These are phyloP conservation scores for Komagataella ulmi DNA, from an alignment of 805 yeast species.

Conservation along the genomic window DNA sequence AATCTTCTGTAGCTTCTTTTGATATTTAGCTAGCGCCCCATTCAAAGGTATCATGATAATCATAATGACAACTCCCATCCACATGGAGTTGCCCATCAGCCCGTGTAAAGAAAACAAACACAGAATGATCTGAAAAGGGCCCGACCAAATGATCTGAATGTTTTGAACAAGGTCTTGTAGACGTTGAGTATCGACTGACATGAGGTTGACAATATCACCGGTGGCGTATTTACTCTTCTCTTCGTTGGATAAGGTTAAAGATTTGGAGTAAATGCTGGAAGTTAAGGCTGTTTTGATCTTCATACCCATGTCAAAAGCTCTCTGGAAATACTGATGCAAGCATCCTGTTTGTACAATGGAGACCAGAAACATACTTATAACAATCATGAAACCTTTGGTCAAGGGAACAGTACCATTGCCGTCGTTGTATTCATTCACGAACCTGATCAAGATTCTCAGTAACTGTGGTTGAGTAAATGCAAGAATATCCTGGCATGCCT, in stretches of 20 bases:
- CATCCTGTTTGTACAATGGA: constrained; percentile 69
- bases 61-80: constrained; percentile 86
- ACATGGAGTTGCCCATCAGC: constrained; percentile 79
- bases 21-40: constrained; percentile 50
- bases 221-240: constrained; percentile 60
- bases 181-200: constrained; percentile 90
- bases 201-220: constrained; percentile 88
- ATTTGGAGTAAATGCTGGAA: constrained; percentile 53
- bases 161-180: constrained; percentile 72
- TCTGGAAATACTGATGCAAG: constrained; percentile 68
- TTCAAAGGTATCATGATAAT: constrained; percentile 70
- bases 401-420: constrained; percentile 39
- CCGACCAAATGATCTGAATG: constrained; percentile 79
- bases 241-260: constrained; percentile 58
- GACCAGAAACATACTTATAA: constrained; percentile 59
- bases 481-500: constrained; percentile 60
- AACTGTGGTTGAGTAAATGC: constrained; percentile 86
- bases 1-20: constrained; percentile 59
- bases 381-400: constrained; percentile 64
- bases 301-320: constrained; percentile 67
- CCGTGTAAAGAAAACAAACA: constrained; percentile 65
- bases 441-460: constrained; percentile 49
- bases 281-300: constrained; percentile 58
- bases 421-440: constrained; percentile 36
- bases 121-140: constrained; percentile 75